Evolutionary conservation across 345 rosid genomes (phyloP).

Genomic region (Gynandropsis gynandra): DNA sequence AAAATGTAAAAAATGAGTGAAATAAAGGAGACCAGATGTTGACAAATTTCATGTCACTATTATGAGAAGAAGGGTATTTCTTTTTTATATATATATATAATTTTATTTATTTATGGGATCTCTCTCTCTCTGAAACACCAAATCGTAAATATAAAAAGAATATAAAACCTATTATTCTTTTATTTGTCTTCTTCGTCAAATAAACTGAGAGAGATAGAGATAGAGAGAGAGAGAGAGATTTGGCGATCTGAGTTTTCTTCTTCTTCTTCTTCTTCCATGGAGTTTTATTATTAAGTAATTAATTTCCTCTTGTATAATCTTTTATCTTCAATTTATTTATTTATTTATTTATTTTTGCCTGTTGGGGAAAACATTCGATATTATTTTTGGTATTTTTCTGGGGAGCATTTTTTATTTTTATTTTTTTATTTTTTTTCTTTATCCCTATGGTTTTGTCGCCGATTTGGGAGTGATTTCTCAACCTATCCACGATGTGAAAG

Average conservation of each 20-base stretch:
- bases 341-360: constrained; percentile 15
- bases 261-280: constrained; percentile 26
- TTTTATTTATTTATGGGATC: constrained; percentile 36
- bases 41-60: constrained; percentile 96
- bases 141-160: constrained; percentile 10
- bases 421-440: neutral
- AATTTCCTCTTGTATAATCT: constrained; percentile 11
- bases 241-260: constrained; percentile 68
- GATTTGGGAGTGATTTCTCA: constrained; percentile 30
- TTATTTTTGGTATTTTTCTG: no score
- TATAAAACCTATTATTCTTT: constrained; percentile 23
- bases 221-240: constrained; percentile 27
- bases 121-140: constrained; percentile 32
- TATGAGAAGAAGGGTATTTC: constrained; percentile 69
- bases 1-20: constrained; percentile 22
- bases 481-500: no score
- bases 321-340: constrained; percentile 5
- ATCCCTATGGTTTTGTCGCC: constrained; percentile 23
- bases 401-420: no score
- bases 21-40: constrained; percentile 65
- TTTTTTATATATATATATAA: constrained; percentile 35
- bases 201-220: constrained; percentile 23
- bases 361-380: constrained; percentile 2
- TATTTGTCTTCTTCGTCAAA: constrained; percentile 22
- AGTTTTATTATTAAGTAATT: constrained; percentile 22